Evolutionary conservation across 169 alveolate genomes (phyloP).

Genomic region (Eimeria falciformis): DNA sequence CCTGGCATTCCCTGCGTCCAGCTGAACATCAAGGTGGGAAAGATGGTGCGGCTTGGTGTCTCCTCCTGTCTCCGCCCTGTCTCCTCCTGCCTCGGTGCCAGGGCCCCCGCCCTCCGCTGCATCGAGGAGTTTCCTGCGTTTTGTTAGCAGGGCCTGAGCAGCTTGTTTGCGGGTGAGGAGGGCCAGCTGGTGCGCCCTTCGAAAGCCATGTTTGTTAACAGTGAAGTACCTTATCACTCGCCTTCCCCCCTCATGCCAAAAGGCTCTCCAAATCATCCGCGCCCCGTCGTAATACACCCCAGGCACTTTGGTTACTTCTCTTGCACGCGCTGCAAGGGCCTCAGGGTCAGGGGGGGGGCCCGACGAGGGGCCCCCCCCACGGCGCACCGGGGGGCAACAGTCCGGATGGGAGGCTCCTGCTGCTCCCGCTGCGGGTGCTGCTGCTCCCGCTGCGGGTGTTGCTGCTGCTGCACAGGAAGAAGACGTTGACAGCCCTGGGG

Average conservation of each 20-base stretch:
- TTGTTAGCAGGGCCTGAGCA: constrained; percentile 24
- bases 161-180: constrained; percentile 65
- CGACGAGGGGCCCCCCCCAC: background rate
- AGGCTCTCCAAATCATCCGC: constrained; percentile 69
- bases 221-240: constrained; percentile 67
- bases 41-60: background rate
- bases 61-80: constrained; percentile 12
- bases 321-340: background rate
- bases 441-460: constrained; percentile 12
- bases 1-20: constrained; percentile 4
- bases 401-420: background rate
- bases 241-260: constrained; percentile 73
- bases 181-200: constrained; percentile 54
- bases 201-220: constrained; percentile 68
- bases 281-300: constrained; percentile 70
- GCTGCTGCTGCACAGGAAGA: constrained; percentile 20
- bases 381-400: background rate
- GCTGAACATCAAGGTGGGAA: constrained; percentile 7
- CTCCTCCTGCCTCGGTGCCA: background rate
- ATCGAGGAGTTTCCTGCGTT: background rate
- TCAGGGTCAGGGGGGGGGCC: constrained; percentile 15
- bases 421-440: constrained; percentile 36
- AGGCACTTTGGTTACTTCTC: constrained; percentile 41
- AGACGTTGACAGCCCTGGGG: background rate
- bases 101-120: background rate